phyloP scores from a whole-genome alignment of 1,284 basidiomycete genomes.

The Bjerkandera adusta region DNA sequence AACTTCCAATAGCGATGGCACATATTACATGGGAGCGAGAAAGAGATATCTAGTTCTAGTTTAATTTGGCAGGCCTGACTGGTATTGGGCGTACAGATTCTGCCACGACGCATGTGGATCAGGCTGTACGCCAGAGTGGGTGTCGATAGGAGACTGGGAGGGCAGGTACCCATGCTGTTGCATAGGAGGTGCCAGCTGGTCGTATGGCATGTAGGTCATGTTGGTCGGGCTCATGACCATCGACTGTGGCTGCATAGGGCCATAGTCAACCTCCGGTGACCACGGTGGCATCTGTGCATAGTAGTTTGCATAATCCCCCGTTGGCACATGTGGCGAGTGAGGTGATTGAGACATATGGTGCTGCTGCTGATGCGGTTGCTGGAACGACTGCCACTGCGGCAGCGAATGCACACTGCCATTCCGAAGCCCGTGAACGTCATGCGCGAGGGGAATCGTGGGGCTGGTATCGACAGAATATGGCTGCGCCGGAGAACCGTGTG shows the following conservation, averaged over 20 bases:
- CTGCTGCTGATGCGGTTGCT: slow-evolving; percentile 7
- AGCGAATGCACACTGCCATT: slow-evolving; percentile 15
- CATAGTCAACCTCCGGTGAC: slow-evolving; percentile 13
- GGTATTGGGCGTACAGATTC: slow-evolving; percentile 26
- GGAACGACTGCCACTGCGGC: slow-evolving; percentile 19
- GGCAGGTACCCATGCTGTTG: slow-evolving; percentile 17
- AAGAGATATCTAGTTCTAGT: no score
- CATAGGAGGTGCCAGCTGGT: slow-evolving; percentile 8
- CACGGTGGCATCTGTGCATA: slow-evolving; percentile 9
- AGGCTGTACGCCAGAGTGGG: slow-evolving; percentile 20
- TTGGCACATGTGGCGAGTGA: no score
- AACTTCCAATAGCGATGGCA: no score
- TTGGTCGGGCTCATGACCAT: slow-evolving; percentile 9
- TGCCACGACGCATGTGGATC: slow-evolving; percentile 31
- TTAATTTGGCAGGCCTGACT: slow-evolving; percentile 15
- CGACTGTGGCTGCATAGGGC: slow-evolving; percentile 9
- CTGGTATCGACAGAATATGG: slow-evolving; percentile 6
- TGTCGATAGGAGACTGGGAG: slow-evolving; percentile 21
- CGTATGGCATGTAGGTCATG: slow-evolving; percentile 14
- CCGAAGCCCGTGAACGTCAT: not conserved
- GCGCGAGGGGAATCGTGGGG: no score
- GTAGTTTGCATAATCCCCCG: no score
- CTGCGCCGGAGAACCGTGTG: slow-evolving; percentile 12
- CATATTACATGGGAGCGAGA: no score
- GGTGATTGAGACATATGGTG: no score